phyloP scores from a whole-genome alignment of 345 rosid genomes.

The Kernera saxatilis region DNA sequence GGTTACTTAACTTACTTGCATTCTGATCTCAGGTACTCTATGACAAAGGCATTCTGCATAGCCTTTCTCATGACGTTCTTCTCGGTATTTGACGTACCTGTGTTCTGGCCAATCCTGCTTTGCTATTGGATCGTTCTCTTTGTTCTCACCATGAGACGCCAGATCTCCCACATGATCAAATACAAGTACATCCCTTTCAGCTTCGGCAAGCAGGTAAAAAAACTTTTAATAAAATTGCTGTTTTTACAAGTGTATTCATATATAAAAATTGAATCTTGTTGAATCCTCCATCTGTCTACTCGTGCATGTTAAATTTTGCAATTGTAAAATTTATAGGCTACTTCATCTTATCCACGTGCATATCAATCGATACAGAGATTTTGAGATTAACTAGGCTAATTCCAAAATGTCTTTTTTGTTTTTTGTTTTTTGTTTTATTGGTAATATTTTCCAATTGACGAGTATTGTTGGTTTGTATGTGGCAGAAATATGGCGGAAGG shows the following conservation, averaged over 20 bases:
- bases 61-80: slow-evolving; percentile 69
- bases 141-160: slow-evolving; percentile 70
- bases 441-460: background rate
- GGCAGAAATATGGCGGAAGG: slow-evolving; percentile 55
- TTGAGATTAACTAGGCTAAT: background rate
- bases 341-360: background rate
- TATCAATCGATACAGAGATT: background rate
- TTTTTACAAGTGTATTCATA: too few species aligned
- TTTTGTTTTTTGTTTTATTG: too few species aligned
- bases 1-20: too few species aligned
- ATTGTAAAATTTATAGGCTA: background rate
- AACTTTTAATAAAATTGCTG: background rate
- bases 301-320: background rate
- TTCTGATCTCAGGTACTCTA: slow-evolving; percentile 53
- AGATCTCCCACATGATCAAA: slow-evolving; percentile 67
- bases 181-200: slow-evolving; percentile 58
- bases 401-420: background rate
- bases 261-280: background rate
- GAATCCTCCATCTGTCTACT: background rate
- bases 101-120: slow-evolving; percentile 72
- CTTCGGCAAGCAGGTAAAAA: slow-evolving; percentile 61
- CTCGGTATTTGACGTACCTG: slow-evolving; percentile 69
- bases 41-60: slow-evolving; percentile 60
- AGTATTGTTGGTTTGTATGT: background rate
- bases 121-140: slow-evolving; percentile 67